Base-by-base conservation (phyloP, 2,329 filamentous ascomycete species). In the Leptographium procerum region DNA sequence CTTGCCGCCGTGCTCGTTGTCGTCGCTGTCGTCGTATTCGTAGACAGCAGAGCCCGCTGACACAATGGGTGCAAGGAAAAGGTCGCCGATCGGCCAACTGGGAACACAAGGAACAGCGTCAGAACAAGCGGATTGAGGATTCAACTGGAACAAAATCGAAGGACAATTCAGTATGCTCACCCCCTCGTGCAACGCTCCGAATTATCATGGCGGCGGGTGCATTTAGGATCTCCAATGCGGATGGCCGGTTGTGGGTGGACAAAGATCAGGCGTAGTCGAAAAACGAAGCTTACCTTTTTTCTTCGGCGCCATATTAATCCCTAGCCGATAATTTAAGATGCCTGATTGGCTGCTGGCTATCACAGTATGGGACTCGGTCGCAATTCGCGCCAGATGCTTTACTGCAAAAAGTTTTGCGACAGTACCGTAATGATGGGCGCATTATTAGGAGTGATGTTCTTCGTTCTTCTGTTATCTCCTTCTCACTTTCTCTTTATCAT, bases 111-210 rank as follows among this genome's bases (percentile, higher is more conserved):
- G 33, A 6, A 8, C 19, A 8, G 16, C 2, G 31, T 36, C 33
- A 29, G 40, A n/a, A n/a, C 19, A n/a, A 28, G 8, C 51, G 9
- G 9, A 7, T 4, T n/a, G n/a, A n/a, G n/a, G n/a, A n/a, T n/a
- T n/a, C n/a, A n/a, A n/a, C n/a, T n/a, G n/a, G n/a, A n/a, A n/a
- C n/a, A 3, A 52, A 58, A 16, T 10, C 0, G 3, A 22, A 61
- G 55, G 56, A 36, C 5, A 56, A 2, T 6, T 56, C 16, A 29
- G 36, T 19, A 13, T 43, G 19, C 75, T 66, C 71, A 83, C 81
- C 76, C 69, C 81, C 73, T 77, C 79, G 79, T 69, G 73, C 73
- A 63, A 74, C 70, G 67, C 75, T 82, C 73, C 80, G 77, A 64
- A 81, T 65, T 66, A 83, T 81, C 81, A 84, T 84, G 64, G 67